Base-by-base conservation (phyloP, 345 rosid species). In the Aquilaria malaccensis region DNA sequence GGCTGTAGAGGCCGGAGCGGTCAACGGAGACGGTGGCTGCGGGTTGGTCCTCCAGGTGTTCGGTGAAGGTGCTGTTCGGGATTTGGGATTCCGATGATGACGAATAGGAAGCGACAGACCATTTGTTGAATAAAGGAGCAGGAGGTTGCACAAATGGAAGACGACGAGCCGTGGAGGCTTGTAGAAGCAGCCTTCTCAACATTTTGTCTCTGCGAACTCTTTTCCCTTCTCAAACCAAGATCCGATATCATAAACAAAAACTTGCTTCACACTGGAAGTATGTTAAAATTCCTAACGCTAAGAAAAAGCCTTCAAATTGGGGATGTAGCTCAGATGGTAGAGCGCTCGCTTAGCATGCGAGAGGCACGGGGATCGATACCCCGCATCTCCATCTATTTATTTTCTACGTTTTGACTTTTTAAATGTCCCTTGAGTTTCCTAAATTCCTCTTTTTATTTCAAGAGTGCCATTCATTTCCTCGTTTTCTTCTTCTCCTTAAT, bases 311-410 rank as follows among this genome's bases (percentile, higher is more conserved):
- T 22, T 22, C 22, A 22, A 22, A 22, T 22, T 22, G 78, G 73
- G 80, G 81, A 71, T 76, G 77, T 79, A 77, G 81, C 83, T 84
- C 79, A 79, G 78, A 80, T 81, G 85, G 81, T 84, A 77, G 83
- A 79, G 81, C 74, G 80, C 83, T 79, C 77, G 83, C 83, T 81
- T 84, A 69, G 79, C 80, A 84, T 77, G 81, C 83, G 85, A 87
- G 97, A 84, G 92, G 85, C 65, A 80, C 85, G 74, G 87, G 91
- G 85, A 79, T 83, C 85, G 89, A 85, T 87, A 79, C 85, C 85
- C 84, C 84, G 79, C 92, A 80, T 89, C 86, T 83, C 88, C 95
- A 85, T 0, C 22, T 22, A 22, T 22, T 22, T 22, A 22, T 22
- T 22, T 22, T 22, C 22, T 22, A 22, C 22, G 22, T 22, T 22